Base-by-base conservation (phyloP, 768 basidiomycete species). In the Rossbeevera mucosa region DNA sequence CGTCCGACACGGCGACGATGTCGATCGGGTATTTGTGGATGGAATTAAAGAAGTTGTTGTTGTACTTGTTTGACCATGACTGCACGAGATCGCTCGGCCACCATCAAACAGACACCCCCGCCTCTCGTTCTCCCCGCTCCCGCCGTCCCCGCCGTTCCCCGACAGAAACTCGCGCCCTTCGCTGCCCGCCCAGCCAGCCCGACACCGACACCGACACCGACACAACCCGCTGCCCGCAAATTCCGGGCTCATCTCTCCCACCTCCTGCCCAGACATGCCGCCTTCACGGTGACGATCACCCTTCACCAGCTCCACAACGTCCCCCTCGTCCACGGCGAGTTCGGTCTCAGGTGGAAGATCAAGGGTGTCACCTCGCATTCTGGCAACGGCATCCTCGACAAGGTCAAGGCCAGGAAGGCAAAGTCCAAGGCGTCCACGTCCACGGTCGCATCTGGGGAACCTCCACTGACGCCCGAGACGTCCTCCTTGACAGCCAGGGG, bases 261-360 rank as follows among this genome's bases (percentile, higher is more conserved):
- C 26, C 74, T 86, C 47, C 71, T 86, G 7, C 82, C 85, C 11
- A 74, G 77, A 33, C 84, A 88, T 61, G 80, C 86, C 3, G 75
- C 79, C 47, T 89, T 91, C 69, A 77, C 80, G 49, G 79, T 81
- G 25, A 72, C 74, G 11, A 62, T 90, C 38, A 71, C 73, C 18
- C 74, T 89, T 33, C 84, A 88, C 68, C 80, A 88, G 58, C 76
- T 91, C 20, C 75, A 79, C 18, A 85, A 80, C 57, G 83, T 91
- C 0, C 41, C 41, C 0, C 41, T 42, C 41, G 41, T 42, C 11
- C 41, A 42, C 22, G 41, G 41, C 41, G 41, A 42, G 41, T 42
- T 42, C 12, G 41, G 41, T 14, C 41, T 42, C 41, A 24, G 22
- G 22, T 43, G 42, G 42, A 43, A 43, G 16, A 24, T 43, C 7